These are phyloP conservation scores for Erodium maritimum DNA, from an alignment of 345 rosid genomes.

Conservation along the genomic window DNA sequence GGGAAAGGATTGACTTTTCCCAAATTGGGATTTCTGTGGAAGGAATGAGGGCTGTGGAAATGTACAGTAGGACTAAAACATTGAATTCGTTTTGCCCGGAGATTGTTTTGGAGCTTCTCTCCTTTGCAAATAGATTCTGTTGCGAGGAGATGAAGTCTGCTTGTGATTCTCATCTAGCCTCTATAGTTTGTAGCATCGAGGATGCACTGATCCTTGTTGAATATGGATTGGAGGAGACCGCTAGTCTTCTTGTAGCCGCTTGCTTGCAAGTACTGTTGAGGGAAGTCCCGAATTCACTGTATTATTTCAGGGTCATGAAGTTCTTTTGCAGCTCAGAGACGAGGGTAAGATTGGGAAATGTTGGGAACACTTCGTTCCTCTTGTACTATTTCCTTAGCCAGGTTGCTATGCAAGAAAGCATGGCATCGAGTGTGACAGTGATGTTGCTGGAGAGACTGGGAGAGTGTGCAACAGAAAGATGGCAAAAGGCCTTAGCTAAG, in stretches of 20 bases:
- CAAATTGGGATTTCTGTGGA: slow-evolving; percentile 42
- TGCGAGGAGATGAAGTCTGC: slow-evolving; percentile 75
- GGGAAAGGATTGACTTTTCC: slow-evolving; percentile 49
- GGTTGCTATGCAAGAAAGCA: slow-evolving; percentile 58
- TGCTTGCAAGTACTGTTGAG: slow-evolving; percentile 76
- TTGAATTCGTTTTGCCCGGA: slow-evolving; percentile 42
- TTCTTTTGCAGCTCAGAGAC: slow-evolving; percentile 50
- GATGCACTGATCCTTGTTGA: slow-evolving; percentile 62
- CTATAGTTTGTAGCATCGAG: slow-evolving; percentile 34
- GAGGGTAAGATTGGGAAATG: slow-evolving; percentile 38
- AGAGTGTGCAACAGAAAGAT: slow-evolving; percentile 49
- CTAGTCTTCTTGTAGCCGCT: slow-evolving; percentile 62
- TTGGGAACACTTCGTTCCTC: slow-evolving; percentile 59
- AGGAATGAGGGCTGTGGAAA: slow-evolving; percentile 67
- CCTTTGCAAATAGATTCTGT: slow-evolving; percentile 71
- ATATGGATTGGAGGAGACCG: slow-evolving; percentile 60
- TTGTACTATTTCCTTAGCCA: slow-evolving; percentile 78
- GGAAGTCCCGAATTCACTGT: slow-evolving; percentile 54
- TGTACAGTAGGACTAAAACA: slow-evolving; percentile 56
- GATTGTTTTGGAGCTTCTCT: slow-evolving; percentile 62
- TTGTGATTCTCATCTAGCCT: slow-evolving; percentile 70
- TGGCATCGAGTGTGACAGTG: slow-evolving; percentile 30
- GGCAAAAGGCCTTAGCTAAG: slow-evolving; percentile 70
- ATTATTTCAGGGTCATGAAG: slow-evolving; percentile 37
- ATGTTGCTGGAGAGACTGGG: slow-evolving; percentile 49